Evolutionary conservation across 768 basidiomycete genomes (phyloP), one percentile per base, ranked within the genome.

Genomic region (Leccinum rimulosum): DNA sequence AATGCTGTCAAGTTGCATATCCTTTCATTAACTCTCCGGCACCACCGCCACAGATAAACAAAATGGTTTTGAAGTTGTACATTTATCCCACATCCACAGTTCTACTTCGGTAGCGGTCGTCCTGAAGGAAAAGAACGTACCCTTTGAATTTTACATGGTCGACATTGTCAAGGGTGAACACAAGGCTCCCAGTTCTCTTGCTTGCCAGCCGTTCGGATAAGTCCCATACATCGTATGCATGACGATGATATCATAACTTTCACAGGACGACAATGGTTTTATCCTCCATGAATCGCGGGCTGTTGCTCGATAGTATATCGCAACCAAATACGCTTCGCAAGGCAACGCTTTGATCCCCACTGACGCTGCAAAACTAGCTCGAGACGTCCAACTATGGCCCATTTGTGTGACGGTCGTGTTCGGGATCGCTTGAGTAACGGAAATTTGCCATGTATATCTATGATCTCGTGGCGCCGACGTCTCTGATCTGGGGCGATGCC

Each of bases 51-150:
- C 50, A 35, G 10, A 38, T 17, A 28, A 31, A 47, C 38, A 52
- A 2, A 15, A 69, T 68, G 67, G 65, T 69, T 50, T 48, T 69
- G 33, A 62, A 66, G 15, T 53, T 68, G 17, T 58, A 67, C 52
- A 63, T 65, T 40, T 58, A 31, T 36, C 19, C 59, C 3, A 58
- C 27, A 14, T 83, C 83, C 1, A 77, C 79, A 25, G 25, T 25
- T 25, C 27, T 81, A 1, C 77, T 73, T 19, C 79, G 79, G 85
- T 84, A 15, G 81, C 76, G 5, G 60, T 73, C 25, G 73, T 84
- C 4, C 70, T 82, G 58, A 76, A 78, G 64, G 86, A 88, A 71
- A 82, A 82, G 64, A 68, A 78, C 4, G 73, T 88, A 2, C 80
- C 83, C 0, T 87, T 81, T 68, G 79, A 82, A 63, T 70, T 85